Conservation (phyloP, 2,329 filamentous ascomycete species). For the Ophiosphaerella herpotricha region DNA sequence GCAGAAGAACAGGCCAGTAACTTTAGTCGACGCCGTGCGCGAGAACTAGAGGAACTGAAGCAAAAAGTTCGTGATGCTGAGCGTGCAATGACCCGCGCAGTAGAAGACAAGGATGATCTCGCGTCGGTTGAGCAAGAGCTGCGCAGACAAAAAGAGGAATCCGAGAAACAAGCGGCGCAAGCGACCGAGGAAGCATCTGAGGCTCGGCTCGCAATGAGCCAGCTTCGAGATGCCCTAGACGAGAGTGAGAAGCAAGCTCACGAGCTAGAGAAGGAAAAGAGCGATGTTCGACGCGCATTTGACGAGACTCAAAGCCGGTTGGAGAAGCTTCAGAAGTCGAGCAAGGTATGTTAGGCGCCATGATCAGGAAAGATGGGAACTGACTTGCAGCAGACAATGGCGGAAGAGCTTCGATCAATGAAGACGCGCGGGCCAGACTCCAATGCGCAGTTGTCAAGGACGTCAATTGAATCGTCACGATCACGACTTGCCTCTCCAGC, state of each 20-base stretch:
- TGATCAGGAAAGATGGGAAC: background rate
- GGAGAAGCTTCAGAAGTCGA: conserved; percentile 76
- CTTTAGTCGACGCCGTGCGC: conserved; percentile 72
- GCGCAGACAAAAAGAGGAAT: conserved; percentile 72
- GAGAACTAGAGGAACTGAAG: conserved; percentile 87
- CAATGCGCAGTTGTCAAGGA: conserved; percentile 58
- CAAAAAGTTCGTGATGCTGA: conserved; percentile 80
- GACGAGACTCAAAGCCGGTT: conserved; percentile 78
- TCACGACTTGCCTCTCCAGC: conserved; percentile 54
- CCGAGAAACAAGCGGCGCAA: conserved; percentile 72
- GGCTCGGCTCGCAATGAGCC: conserved; percentile 74
- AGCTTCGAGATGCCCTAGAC: conserved; percentile 80
- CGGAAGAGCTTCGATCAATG: conserved; percentile 61
- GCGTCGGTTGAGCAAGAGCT: conserved; percentile 75
- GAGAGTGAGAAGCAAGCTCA: conserved; percentile 83
- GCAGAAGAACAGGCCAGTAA: conserved; percentile 88
- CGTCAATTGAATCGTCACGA: conserved; percentile 62
- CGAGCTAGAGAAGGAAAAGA: conserved; percentile 81
- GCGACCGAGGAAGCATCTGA: conserved; percentile 76
- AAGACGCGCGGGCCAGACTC: conserved; percentile 51
- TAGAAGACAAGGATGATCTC: conserved; percentile 77
- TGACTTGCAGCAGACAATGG: conserved; percentile 50
- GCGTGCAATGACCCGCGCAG: conserved; percentile 70
- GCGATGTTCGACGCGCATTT: conserved; percentile 73
- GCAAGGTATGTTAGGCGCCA: conserved; percentile 50